Percentiles rank a stretch among this genome's conserved stretches.
Conservation (phyloP, 2,329 filamentous ascomycete species). For the Fusarium irregulare region DNA sequence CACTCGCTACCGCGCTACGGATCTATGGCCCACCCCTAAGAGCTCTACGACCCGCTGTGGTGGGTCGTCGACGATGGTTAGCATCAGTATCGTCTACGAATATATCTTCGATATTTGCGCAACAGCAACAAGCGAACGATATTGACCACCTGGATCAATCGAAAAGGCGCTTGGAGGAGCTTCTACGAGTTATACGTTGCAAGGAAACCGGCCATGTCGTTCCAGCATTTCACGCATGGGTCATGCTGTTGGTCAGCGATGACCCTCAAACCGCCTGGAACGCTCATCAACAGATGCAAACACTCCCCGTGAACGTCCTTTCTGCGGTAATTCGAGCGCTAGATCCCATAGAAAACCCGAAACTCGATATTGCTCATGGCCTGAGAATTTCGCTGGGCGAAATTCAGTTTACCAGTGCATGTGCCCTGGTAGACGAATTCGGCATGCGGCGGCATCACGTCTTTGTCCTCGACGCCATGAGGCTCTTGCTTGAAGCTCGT, state of each 20-base stretch:
- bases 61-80: slow-evolving; percentile 45
- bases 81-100: slow-evolving; percentile 35
- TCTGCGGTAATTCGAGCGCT: slow-evolving; percentile 72
- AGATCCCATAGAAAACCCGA: slow-evolving; percentile 64
- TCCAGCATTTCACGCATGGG: slow-evolving; percentile 47
- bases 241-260: slow-evolving; percentile 34
- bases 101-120: slow-evolving; percentile 13
- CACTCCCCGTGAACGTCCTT: slow-evolving; percentile 66
- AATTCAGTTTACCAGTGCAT: slow-evolving; percentile 53
- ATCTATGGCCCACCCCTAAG: slow-evolving; percentile 41
- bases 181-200: slow-evolving; percentile 51
- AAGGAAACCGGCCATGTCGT: slow-evolving; percentile 42
- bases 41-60: slow-evolving; percentile 36
- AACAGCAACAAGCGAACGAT: slow-evolving; percentile 6
- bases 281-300: slow-evolving; percentile 48
- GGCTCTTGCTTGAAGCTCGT: slow-evolving; percentile 52
- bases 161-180: slow-evolving; percentile 33
- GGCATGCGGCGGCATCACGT: slow-evolving; percentile 59
- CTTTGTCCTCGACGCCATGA: slow-evolving; percentile 51
- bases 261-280: slow-evolving; percentile 34
- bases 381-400: slow-evolving; percentile 55
- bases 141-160: not conserved
- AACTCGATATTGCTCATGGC: slow-evolving; percentile 61
- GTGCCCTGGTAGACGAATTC: slow-evolving; percentile 54
- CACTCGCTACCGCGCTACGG: slow-evolving; percentile 39